These are phyloP conservation scores for Cenococcum geophilum DNA, from an alignment of 495 filamentous ascomycete species.

Conservation along the genomic window DNA sequence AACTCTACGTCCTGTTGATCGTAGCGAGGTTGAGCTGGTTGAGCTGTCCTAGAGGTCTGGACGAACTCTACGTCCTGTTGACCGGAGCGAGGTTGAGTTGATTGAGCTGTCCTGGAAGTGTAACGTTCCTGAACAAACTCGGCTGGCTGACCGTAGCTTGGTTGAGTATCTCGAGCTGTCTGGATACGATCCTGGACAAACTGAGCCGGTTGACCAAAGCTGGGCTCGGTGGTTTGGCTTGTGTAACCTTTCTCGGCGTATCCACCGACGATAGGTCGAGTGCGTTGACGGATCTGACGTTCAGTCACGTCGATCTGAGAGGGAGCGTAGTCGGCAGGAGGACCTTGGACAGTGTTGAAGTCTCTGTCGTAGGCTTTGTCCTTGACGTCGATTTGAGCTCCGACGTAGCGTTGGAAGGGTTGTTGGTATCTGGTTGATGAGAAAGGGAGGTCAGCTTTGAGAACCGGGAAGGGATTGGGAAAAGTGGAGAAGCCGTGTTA, in stretches of 20 bases:
- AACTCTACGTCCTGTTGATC: not conserved
- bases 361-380: slow-evolving; percentile 49
- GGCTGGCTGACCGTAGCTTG: slow-evolving; percentile 23
- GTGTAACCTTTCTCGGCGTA: slow-evolving; percentile 44
- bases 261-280: slow-evolving; percentile 63
- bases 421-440: slow-evolving; percentile 51
- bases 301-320: slow-evolving; percentile 75
- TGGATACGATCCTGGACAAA: slow-evolving; percentile 16
- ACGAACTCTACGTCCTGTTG: slow-evolving; percentile 1
- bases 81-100: slow-evolving; percentile 9
- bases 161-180: slow-evolving; percentile 28
- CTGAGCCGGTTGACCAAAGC: slow-evolving; percentile 19
- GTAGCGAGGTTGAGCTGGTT: slow-evolving; percentile 10
- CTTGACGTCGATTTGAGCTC: slow-evolving; percentile 61
- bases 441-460: slow-evolving; percentile 42
- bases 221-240: slow-evolving; percentile 30
- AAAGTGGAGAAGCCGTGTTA: slow-evolving; percentile 31
- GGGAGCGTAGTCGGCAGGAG: slow-evolving; percentile 44
- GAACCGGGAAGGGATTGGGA: slow-evolving; percentile 28
- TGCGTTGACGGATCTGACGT: slow-evolving; percentile 74
- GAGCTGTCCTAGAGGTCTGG: not conserved
- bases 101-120: slow-evolving; percentile 13
- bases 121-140: slow-evolving; percentile 20
- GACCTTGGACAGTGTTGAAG: slow-evolving; percentile 38
- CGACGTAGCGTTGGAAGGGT: slow-evolving; percentile 49